phyloP scores from a whole-genome alignment of 345 rosid species.

The Rhodomyrtus tomentosa region DNA sequence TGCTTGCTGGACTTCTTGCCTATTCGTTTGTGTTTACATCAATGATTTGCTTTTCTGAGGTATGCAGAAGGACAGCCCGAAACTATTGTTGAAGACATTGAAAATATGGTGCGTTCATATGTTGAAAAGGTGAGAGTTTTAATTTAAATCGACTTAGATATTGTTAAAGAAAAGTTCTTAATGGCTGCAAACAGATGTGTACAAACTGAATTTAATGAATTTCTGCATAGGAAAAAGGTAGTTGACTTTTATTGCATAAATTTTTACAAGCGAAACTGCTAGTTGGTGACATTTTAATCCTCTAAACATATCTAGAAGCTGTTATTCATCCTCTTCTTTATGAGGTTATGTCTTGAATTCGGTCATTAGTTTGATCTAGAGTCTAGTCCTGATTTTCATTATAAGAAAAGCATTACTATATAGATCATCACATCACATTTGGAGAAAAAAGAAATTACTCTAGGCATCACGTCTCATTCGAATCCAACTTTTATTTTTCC shows the following conservation, averaged over 20 bases:
- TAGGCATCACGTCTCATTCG: not conserved
- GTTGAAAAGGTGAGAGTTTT: conserved; percentile 79
- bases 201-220: not conserved
- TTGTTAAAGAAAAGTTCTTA: not conserved
- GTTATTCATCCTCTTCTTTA: not conserved
- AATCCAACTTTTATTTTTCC: not conserved
- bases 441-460: not conserved
- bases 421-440: not conserved
- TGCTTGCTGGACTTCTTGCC: not conserved
- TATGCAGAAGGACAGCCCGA: conserved; percentile 88
- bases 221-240: not conserved
- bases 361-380: not conserved
- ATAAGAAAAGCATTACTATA: not conserved
- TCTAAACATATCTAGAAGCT: not conserved
- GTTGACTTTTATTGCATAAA: not conserved
- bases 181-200: not conserved
- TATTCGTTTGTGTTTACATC: not conserved
- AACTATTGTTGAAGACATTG: conserved; percentile 83
- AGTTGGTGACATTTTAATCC: not conserved
- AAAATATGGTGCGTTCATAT: conserved; percentile 97
- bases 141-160: not conserved
- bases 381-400: not conserved
- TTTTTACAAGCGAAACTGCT: not conserved
- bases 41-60: conserved; percentile 2
- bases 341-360: not conserved